phyloP scores from a whole-genome alignment of 1,284 basidiomycete genomes.

The Irpex sp. region DNA sequence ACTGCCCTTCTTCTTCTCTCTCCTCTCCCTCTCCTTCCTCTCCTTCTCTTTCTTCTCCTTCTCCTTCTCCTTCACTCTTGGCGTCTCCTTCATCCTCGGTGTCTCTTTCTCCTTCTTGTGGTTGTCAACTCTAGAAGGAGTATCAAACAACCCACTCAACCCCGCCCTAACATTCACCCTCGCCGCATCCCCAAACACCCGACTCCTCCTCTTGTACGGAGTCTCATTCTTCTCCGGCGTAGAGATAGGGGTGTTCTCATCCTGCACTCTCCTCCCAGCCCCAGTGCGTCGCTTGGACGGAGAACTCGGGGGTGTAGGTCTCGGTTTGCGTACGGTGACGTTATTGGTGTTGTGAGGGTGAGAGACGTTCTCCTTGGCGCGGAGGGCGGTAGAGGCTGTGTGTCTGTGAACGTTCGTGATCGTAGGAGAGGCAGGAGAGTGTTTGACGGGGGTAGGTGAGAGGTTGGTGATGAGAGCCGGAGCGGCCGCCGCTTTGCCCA shows the following conservation, averaged over 20 bases:
- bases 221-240: slow-evolving; percentile 10
- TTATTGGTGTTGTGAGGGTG: slow-evolving; percentile 8
- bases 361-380: slow-evolving; percentile 29
- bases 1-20: slow-evolving; percentile 26
- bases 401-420: background rate
- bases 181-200: slow-evolving; percentile 19
- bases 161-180: too few species aligned
- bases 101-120: too few species aligned
- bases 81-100: too few species aligned
- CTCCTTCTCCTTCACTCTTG: too few species aligned
- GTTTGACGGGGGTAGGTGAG: slow-evolving; percentile 24
- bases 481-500: background rate
- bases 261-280: background rate
- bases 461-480: slow-evolving; percentile 19
- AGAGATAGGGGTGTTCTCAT: background rate
- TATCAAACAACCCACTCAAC: too few species aligned
- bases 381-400: slow-evolving; percentile 4
- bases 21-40: too few species aligned
- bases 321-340: slow-evolving; percentile 19
- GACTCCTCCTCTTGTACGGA: slow-evolving; percentile 10
- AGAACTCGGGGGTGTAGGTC: slow-evolving; percentile 23
- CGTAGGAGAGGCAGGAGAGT: slow-evolving; percentile 16
- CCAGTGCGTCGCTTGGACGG: slow-evolving; percentile 7
- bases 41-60: too few species aligned
- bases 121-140: too few species aligned